Evolutionary conservation across 768 basidiomycete species (phyloP).

Genomic region (Hygrocybe punicea): DNA sequence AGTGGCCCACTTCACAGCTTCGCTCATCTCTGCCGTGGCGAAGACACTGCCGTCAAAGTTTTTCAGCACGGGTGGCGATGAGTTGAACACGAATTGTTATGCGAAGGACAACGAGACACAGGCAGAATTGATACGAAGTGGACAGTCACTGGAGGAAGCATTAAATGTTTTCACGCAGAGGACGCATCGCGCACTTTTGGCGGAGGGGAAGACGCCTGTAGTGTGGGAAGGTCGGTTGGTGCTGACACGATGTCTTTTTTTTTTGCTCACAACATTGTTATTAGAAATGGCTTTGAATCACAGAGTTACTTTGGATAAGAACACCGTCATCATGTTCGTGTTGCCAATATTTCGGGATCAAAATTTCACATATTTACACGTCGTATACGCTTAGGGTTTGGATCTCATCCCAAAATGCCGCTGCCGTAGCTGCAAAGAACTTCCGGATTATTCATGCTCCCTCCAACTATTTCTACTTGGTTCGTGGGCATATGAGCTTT

Average conservation of each 20-base stretch:
- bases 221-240: constrained; percentile 70
- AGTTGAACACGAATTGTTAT: constrained; percentile 69
- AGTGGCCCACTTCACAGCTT: constrained; percentile 56
- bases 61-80: constrained; percentile 81
- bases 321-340: constrained; percentile 55
- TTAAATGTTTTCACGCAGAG: constrained; percentile 57
- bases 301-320: constrained; percentile 44
- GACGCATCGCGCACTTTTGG: constrained; percentile 54
- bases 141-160: constrained; percentile 59
- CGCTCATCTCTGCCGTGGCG: constrained; percentile 53
- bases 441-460: constrained; percentile 64
- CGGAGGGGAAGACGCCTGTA: constrained; percentile 66
- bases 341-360: not conserved
- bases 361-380: constrained; percentile 6
- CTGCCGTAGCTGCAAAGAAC: constrained; percentile 56
- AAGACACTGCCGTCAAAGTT: constrained; percentile 54
- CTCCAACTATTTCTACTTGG: constrained; percentile 75
- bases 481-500: constrained; percentile 20
- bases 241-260: no score
- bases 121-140: constrained; percentile 45
- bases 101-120: constrained; percentile 57
- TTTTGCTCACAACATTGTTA: constrained; percentile 36
- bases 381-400: constrained; percentile 50
- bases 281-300: constrained; percentile 66
- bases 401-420: constrained; percentile 64